phyloP scores from a whole-genome alignment of 2,329 filamentous ascomycete genomes.

The Aureobasidium sp. region DNA sequence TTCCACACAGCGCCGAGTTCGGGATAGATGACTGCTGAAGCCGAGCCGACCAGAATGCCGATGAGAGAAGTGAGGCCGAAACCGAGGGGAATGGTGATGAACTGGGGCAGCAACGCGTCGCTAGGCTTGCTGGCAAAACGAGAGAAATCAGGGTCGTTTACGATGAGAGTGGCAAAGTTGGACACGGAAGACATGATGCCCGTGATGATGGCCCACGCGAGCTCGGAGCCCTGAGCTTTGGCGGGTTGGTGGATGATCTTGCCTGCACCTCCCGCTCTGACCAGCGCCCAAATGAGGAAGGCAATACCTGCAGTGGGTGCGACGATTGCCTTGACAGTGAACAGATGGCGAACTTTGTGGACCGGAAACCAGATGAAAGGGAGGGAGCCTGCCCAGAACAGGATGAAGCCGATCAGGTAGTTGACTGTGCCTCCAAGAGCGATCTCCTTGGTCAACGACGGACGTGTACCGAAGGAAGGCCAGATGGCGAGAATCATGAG shows the following conservation, averaged over 20 bases:
- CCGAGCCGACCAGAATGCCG: slow-evolving; percentile 35
- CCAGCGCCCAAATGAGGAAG: slow-evolving; percentile 81
- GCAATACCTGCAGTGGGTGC: slow-evolving; percentile 75
- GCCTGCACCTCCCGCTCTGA: slow-evolving; percentile 71
- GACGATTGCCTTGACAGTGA: slow-evolving; percentile 80
- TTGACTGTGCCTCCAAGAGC: slow-evolving; percentile 15
- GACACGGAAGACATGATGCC: slow-evolving; percentile 84
- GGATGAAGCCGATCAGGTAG: slow-evolving; percentile 69
- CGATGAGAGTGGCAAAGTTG: slow-evolving; percentile 82
- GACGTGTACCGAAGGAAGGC: slow-evolving; percentile 34
- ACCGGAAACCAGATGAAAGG: slow-evolving; percentile 86
- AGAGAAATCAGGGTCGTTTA: slow-evolving; percentile 72
- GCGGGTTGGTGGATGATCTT: slow-evolving; percentile 67
- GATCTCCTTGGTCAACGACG: slow-evolving; percentile 9
- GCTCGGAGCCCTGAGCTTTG: slow-evolving; percentile 52
- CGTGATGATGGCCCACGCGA: slow-evolving; percentile 75
- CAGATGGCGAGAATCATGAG: slow-evolving; percentile 85
- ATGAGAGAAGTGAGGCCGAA: slow-evolving; percentile 15
- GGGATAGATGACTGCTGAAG: slow-evolving; percentile 14
- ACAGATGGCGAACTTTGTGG: slow-evolving; percentile 78
- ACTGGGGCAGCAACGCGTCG: slow-evolving; percentile 72
- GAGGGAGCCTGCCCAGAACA: slow-evolving; percentile 75
- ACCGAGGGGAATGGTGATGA: slow-evolving; percentile 32
- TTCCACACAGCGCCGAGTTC: slow-evolving; percentile 56
- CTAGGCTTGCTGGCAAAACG: slow-evolving; percentile 70